These are phyloP conservation scores for Luffa acutangula DNA, from an alignment of 306 rosid genomes.

Conservation along the genomic window DNA sequence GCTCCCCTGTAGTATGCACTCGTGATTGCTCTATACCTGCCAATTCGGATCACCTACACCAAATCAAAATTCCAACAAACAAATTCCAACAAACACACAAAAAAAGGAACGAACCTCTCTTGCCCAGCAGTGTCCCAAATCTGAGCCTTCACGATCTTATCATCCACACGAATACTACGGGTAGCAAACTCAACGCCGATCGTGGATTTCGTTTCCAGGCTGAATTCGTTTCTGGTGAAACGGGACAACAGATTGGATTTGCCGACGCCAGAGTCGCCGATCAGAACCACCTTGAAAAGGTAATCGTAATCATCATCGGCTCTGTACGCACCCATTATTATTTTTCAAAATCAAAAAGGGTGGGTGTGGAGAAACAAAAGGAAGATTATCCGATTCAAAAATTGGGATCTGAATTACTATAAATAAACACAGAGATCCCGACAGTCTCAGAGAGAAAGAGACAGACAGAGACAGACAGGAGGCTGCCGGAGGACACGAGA, in stretches of 20 bases:
- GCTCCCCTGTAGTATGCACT: constrained; percentile 83
- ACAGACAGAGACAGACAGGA: not conserved
- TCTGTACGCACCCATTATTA: constrained; percentile 56
- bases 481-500: constrained; percentile 4
- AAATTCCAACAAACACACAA: no score
- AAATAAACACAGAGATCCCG: not conserved
- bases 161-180: constrained; percentile 70
- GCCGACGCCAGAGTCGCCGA: constrained; percentile 87
- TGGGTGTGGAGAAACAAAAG: no score
- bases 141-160: constrained; percentile 79
- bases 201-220: constrained; percentile 71
- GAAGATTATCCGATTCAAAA: no score
- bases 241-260: constrained; percentile 74
- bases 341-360: not conserved
- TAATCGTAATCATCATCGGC: constrained; percentile 75
- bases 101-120: constrained; percentile 68
- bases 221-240: constrained; percentile 68
- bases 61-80: no score
- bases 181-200: constrained; percentile 85
- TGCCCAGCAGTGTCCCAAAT: constrained; percentile 94
- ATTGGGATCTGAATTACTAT: not conserved
- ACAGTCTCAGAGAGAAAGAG: not conserved
- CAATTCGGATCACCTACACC: no score
- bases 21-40: constrained; percentile 67
- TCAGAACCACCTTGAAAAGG: constrained; percentile 71